phyloP scores from a whole-genome alignment of 2,329 filamentous ascomycete species.

The Colletotrichum sublineola region DNA sequence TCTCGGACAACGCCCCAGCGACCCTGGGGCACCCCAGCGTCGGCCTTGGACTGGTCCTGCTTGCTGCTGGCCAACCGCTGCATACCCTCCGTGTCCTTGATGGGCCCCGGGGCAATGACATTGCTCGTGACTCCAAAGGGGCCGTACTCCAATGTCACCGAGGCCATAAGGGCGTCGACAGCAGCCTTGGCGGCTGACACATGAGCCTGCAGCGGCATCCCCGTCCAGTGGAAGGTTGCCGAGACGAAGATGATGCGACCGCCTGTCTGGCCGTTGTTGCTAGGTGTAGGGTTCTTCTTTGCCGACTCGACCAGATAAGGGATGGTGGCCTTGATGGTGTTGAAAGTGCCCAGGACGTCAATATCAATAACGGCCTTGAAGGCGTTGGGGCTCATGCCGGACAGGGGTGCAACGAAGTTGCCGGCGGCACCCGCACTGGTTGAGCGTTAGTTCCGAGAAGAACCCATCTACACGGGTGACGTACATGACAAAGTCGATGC shows the following conservation, averaged over 20 bases:
- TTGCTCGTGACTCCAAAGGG: slow-evolving; percentile 90
- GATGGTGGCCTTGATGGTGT: slow-evolving; percentile 92
- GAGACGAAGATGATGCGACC: slow-evolving; percentile 92
- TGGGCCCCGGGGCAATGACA: slow-evolving; percentile 88
- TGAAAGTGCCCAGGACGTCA: slow-evolving; percentile 92
- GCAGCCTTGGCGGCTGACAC: slow-evolving; percentile 93
- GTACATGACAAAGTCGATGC: slow-evolving; percentile 93
- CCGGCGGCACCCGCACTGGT: slow-evolving; percentile 90
- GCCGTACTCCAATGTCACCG: slow-evolving; percentile 89
- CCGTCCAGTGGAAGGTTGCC: slow-evolving; percentile 91
- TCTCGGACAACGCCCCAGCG: slow-evolving; percentile 85
- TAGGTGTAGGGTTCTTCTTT: slow-evolving; percentile 69
- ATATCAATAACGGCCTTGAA: slow-evolving; percentile 98
- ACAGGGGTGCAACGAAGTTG: slow-evolving; percentile 92
- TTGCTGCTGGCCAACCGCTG: slow-evolving; percentile 67
- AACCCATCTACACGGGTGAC: slow-evolving; percentile 46
- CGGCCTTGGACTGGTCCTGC: slow-evolving; percentile 51
- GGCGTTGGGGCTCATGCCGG: slow-evolving; percentile 85
- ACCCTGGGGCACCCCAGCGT: slow-evolving; percentile 75
- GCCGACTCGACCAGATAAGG: slow-evolving; percentile 85
- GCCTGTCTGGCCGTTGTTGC: slow-evolving; percentile 75
- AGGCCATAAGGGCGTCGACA: slow-evolving; percentile 85
- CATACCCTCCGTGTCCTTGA: slow-evolving; percentile 87
- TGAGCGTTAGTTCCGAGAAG: background rate
- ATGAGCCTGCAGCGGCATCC: slow-evolving; percentile 87